A percentile compares a stretch with the other conserved stretches of the same genome.
Conservation (phyloP, 768 basidiomycete species). For the Suillus weaverae region DNA sequence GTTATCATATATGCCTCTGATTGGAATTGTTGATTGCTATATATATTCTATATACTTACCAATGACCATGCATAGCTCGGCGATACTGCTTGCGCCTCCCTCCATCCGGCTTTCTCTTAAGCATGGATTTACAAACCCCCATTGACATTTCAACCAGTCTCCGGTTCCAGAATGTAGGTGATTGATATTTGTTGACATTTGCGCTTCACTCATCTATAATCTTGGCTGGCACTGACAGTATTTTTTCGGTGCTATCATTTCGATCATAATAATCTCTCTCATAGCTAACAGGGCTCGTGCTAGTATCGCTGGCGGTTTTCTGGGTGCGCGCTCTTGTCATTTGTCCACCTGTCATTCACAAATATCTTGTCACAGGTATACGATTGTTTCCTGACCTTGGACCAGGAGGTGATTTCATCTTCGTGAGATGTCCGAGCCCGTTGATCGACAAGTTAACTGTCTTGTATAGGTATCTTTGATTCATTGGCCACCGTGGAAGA, state of each 20-base stretch:
- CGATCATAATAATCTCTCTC: not conserved
- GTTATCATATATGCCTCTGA: not conserved
- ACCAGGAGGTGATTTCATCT: not conserved
- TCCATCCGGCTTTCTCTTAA: not conserved
- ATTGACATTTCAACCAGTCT: not conserved
- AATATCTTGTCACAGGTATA: not conserved
- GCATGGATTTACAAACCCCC: not conserved
- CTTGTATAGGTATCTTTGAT: not conserved
- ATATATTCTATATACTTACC: not conserved
- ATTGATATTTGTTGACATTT: not conserved
- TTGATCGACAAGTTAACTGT: not conserved
- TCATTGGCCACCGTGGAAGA: not conserved
- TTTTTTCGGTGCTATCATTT: slow-evolving; percentile 1
- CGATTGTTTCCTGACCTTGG: slow-evolving; percentile 4
- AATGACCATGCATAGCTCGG: too few relatives aligned
- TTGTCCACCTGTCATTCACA: not conserved
- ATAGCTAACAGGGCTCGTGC: not conserved
- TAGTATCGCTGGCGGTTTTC: not conserved
- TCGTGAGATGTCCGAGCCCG: not conserved
- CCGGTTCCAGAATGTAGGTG: not conserved
- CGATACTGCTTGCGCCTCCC: not conserved
- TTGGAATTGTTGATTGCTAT: not conserved
- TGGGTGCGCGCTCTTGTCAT: not conserved
- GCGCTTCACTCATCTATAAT: not conserved
- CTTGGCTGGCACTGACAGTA: not conserved